Percentiles rank a stretch among this genome's conserved stretches.
phyloP scores from a whole-genome alignment of 495 filamentous ascomycete species.

The Mycothermus thermophilus region DNA sequence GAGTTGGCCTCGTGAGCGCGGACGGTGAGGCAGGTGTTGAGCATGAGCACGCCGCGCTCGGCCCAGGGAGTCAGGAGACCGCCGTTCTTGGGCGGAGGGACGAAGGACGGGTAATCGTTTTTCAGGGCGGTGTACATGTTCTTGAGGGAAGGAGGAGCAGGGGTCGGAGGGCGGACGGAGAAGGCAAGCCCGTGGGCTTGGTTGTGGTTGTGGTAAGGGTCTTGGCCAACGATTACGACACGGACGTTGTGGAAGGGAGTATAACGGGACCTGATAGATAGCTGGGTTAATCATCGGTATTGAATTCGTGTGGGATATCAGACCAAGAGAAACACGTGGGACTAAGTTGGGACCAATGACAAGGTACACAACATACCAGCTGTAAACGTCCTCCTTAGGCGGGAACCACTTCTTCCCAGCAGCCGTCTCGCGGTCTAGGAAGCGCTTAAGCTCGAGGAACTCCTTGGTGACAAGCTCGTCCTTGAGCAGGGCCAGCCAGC shows the following conservation, averaged over 20 bases:
- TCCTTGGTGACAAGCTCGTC: constrained; percentile 63
- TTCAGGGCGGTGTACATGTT: constrained; percentile 85
- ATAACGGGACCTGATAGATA: constrained; percentile 58
- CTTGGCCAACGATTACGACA: constrained; percentile 83
- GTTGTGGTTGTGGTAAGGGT: constrained; percentile 91
- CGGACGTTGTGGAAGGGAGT: constrained; percentile 80
- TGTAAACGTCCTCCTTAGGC: constrained; percentile 79
- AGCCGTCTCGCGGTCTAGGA: constrained; percentile 67
- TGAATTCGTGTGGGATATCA: too few relatives aligned
- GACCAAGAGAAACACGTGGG: too few relatives aligned
- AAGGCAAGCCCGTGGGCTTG: constrained; percentile 95
- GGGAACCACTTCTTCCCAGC: constrained; percentile 67
- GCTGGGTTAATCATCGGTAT: not conserved
- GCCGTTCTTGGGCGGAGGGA: constrained; percentile 54
- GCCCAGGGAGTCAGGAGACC: constrained; percentile 89
- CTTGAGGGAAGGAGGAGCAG: constrained; percentile 69
- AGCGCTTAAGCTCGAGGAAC: constrained; percentile 78
- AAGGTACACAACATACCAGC: constrained; percentile 65
- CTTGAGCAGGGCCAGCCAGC: constrained; percentile 77
- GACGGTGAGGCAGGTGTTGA: constrained; percentile 90
- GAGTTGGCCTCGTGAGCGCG: constrained; percentile 73
- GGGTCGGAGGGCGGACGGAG: constrained; percentile 79
- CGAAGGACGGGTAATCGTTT: constrained; percentile 76
- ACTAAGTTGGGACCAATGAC: not conserved
- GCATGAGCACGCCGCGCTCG: constrained; percentile 73